Evolutionary conservation across 2,329 filamentous ascomycete genomes (phyloP).

Genomic region (Ophiostoma triangulosporum): DNA sequence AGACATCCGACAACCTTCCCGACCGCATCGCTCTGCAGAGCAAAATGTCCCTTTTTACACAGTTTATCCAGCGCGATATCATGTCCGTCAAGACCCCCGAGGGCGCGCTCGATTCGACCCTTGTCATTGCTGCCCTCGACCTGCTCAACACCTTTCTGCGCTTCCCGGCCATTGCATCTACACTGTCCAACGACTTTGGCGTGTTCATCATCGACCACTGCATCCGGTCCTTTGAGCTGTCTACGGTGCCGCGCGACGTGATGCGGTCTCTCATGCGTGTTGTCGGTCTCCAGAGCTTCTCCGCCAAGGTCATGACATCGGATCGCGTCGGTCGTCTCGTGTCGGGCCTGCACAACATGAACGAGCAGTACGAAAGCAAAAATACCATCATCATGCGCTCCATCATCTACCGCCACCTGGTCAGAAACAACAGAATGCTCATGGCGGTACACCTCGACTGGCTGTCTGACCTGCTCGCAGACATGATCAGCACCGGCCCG

Average conservation of each 20-base stretch:
- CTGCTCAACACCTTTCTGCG: constrained; percentile 66
- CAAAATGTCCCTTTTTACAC: constrained; percentile 64
- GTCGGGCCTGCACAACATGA: constrained; percentile 55
- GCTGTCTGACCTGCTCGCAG: constrained; percentile 69
- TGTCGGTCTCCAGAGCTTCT: constrained; percentile 67
- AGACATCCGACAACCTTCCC: constrained; percentile 70
- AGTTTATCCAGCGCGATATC: constrained; percentile 77
- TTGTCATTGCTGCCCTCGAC: constrained; percentile 65
- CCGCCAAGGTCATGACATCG: constrained; percentile 56
- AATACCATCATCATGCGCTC: constrained; percentile 67
- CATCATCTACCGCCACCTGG: constrained; percentile 62
- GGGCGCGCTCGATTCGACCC: constrained; percentile 48
- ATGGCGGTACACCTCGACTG: constrained; percentile 66
- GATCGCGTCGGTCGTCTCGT: constrained; percentile 60
- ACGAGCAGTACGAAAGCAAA: constrained; percentile 58
- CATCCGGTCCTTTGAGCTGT: constrained; percentile 58
- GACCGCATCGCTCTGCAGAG: constrained; percentile 57
- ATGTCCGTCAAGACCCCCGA: constrained; percentile 39
- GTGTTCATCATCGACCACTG: constrained; percentile 69
- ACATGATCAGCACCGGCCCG: constrained; percentile 64
- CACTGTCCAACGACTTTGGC: constrained; percentile 65
- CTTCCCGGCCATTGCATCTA: constrained; percentile 54
- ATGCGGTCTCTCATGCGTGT: constrained; percentile 69
- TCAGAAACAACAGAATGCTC: constrained; percentile 49
- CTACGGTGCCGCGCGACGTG: constrained; percentile 58